Evolutionary conservation across 2,329 filamentous ascomycete genomes (phyloP).

Genomic region (Dothideomycetes sp.): DNA sequence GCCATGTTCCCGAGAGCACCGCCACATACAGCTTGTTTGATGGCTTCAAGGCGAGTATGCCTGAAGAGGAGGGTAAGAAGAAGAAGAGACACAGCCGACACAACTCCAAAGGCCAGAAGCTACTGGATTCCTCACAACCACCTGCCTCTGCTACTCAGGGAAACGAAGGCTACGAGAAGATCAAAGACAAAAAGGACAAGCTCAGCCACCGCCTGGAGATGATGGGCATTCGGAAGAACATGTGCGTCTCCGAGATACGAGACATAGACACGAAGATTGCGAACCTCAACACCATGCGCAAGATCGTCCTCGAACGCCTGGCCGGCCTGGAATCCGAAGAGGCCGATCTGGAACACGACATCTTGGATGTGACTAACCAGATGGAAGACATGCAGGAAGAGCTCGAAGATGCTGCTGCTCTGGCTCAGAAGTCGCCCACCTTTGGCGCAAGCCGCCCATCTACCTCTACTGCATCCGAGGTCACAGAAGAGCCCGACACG

Average conservation of each 20-base stretch:
- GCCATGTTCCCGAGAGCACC: constrained; percentile 76
- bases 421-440: constrained; percentile 28
- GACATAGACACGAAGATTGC: constrained; percentile 96
- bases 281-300: constrained; percentile 85
- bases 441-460: background rate
- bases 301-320: constrained; percentile 78
- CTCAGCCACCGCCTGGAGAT: constrained; percentile 83
- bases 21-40: constrained; percentile 91
- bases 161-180: constrained; percentile 46
- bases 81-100: constrained; percentile 58
- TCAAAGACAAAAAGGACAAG: constrained; percentile 69
- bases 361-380: constrained; percentile 49
- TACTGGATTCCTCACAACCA: constrained; percentile 38
- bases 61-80: constrained; percentile 52
- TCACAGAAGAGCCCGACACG: constrained; percentile 12
- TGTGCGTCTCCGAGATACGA: constrained; percentile 90
- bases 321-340: constrained; percentile 86
- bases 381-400: constrained; percentile 54
- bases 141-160: background rate
- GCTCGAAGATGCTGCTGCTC: constrained; percentile 37
- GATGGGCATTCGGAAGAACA: constrained; percentile 86
- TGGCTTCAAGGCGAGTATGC: constrained; percentile 85
- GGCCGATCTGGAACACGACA: constrained; percentile 75
- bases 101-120: constrained; percentile 63
- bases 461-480: background rate